phyloP scores from a whole-genome alignment of 306 rosid genomes.

The Vachellia pachyceras region DNA sequence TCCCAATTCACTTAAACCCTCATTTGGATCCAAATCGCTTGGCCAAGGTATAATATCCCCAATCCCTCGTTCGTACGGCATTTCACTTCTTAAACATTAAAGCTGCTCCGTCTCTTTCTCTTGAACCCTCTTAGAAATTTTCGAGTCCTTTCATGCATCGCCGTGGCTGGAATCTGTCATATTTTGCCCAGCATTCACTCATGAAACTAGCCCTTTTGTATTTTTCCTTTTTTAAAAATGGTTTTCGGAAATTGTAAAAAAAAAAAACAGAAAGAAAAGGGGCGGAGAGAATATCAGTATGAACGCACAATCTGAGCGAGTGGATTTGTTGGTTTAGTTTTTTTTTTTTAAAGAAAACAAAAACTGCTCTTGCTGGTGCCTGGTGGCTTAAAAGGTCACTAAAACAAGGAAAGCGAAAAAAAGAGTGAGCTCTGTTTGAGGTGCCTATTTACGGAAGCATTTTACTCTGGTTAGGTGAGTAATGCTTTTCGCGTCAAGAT shows the following conservation, averaged over 20 bases:
- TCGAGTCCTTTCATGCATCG: neutral
- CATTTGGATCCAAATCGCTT: neutral
- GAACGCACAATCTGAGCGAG: slow-evolving; percentile 12
- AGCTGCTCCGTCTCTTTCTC: neutral
- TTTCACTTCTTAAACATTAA: neutral
- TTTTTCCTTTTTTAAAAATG: neutral
- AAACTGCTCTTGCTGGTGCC: neutral
- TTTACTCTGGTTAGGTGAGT: neutral
- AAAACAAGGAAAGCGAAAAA: neutral
- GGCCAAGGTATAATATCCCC: slow-evolving; percentile 16
- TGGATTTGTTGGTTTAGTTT: neutral
- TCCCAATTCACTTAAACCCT: neutral
- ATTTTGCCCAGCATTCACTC: neutral
- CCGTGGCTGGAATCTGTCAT: neutral
- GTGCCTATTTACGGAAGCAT: neutral
- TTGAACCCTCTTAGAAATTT: neutral
- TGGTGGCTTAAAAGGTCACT: neutral
- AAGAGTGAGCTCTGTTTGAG: slow-evolving; percentile 9
- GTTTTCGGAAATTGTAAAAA: neutral
- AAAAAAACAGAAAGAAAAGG: neutral
- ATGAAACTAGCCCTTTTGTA: neutral
- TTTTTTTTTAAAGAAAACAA: too few relatives aligned
- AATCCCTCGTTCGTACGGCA: neutral
- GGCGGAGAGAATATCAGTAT: neutral
- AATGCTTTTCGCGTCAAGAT: neutral